A percentile compares a stretch with the other conserved stretches of the same genome.
These are phyloP conservation scores for Mucor saturninus DNA, from an alignment of 371 early-diverging fungal species.

Conservation along the genomic window DNA sequence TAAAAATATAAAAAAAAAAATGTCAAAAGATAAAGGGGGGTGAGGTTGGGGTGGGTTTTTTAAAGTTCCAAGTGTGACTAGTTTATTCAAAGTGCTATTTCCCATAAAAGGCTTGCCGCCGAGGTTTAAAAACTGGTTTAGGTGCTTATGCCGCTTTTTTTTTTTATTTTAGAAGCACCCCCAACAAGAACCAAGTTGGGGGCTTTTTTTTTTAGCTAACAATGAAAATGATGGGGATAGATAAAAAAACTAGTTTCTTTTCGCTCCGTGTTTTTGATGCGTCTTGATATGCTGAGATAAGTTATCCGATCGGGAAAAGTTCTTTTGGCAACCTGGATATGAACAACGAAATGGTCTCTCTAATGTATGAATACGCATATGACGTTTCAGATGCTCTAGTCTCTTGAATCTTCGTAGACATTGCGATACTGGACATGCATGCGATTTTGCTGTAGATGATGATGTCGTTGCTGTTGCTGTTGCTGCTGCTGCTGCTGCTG, in stretches of 20 bases:
- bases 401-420: slow-evolving; percentile 76
- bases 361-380: slow-evolving; percentile 85
- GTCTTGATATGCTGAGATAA: slow-evolving; percentile 67
- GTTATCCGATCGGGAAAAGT: slow-evolving; percentile 84
- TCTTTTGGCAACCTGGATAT: slow-evolving; percentile 72
- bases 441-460: slow-evolving; percentile 29
- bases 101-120: slow-evolving; percentile 32
- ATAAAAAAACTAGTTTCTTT: slow-evolving; percentile 11
- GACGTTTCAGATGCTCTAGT: slow-evolving; percentile 87
- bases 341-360: slow-evolving; percentile 78
- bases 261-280: slow-evolving; percentile 51
- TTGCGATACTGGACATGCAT: slow-evolving; percentile 56
- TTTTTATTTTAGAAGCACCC: too few species aligned
- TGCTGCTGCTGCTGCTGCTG: not conserved
- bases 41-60: too few species aligned
- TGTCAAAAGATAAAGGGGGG: slow-evolving; percentile 12
- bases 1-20: slow-evolving; percentile 13
- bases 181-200: not conserved
- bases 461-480: not conserved
- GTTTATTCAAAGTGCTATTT: slow-evolving; percentile 5
- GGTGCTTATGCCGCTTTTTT: slow-evolving; percentile 10
- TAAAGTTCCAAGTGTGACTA: slow-evolving; percentile 8
- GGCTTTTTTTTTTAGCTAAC: not conserved
- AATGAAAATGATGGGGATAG: not conserved
- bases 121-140: slow-evolving; percentile 37